Percentiles rank a stretch among this genome's conserved stretches.
Conservation (phyloP, 2,329 filamentous ascomycete genomes). For the Rhynchosporium graminicola region DNA sequence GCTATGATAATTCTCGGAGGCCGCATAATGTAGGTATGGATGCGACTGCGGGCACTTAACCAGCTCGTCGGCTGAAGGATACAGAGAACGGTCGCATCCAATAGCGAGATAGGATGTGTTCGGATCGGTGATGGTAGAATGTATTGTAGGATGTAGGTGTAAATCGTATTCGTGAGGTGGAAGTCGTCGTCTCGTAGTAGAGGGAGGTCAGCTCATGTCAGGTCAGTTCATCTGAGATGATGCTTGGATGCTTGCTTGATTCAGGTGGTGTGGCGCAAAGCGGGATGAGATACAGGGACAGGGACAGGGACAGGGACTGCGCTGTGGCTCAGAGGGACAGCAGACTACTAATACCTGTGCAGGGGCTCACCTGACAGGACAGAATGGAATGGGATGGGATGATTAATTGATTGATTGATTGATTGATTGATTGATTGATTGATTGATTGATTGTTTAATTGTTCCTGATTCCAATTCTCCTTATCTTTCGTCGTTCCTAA, state of each 20-base stretch:
- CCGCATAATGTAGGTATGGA: slow-evolving; percentile 38
- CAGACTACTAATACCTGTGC: too few relatives aligned
- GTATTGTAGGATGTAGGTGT: neutral
- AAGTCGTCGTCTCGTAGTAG: slow-evolving; percentile 6
- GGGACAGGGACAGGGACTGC: neutral
- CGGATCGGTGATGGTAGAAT: neutral
- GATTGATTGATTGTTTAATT: too few relatives aligned
- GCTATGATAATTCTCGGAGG: slow-evolving; percentile 40
- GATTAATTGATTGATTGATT: too few relatives aligned
- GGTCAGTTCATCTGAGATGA: neutral
- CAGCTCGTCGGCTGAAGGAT: slow-evolving; percentile 36
- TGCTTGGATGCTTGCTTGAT: slow-evolving; percentile 3
- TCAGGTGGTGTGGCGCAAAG: neutral
- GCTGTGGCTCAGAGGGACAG: too few relatives aligned
- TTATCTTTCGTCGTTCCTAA: too few relatives aligned
- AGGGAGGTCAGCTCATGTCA: neutral
- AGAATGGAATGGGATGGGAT: too few relatives aligned
- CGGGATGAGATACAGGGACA: neutral
- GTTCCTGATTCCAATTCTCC: neutral
- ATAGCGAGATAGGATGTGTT: slow-evolving; percentile 1
- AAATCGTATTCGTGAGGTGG: neutral
- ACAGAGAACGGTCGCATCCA: slow-evolving; percentile 31
- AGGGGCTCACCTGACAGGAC: too few relatives aligned
- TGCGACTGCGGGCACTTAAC: slow-evolving; percentile 31
- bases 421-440: too few relatives aligned